Evolutionary conservation across 768 basidiomycete genomes (phyloP).

Genomic region (Dacryopinax primogenitus): DNA sequence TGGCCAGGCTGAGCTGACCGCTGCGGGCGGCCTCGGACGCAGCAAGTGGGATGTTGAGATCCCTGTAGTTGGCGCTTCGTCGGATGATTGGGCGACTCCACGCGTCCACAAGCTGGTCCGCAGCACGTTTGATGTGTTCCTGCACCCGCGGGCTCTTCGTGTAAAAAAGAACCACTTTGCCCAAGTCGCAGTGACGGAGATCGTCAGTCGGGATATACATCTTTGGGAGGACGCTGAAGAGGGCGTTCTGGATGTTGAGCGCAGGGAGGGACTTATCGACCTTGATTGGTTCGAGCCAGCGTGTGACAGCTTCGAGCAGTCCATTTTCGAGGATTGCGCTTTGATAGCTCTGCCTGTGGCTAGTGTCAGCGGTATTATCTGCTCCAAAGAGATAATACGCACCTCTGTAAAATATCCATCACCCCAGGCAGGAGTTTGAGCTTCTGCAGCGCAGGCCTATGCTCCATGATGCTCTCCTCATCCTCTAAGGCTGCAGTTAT

Average conservation of each 20-base stretch:
- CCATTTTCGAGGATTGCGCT: conserved; percentile 94
- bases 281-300: conserved; percentile 89
- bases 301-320: conserved; percentile 72
- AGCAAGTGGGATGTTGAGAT: conserved; percentile 42
- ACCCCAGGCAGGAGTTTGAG: conserved; percentile 76
- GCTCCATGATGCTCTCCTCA: conserved; percentile 61
- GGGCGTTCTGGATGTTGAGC: conserved; percentile 85
- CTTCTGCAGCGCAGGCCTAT: conserved; percentile 72
- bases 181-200: conserved; percentile 82
- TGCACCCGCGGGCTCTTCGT: conserved; percentile 77
- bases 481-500: conserved; percentile 74
- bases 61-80: conserved; percentile 58
- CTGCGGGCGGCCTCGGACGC: conserved; percentile 51
- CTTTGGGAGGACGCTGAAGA: conserved; percentile 67
- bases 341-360: conserved; percentile 32
- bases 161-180: conserved; percentile 86
- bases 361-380: background rate
- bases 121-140: conserved; percentile 64
- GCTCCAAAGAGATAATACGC: conserved; percentile 22
- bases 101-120: conserved; percentile 65
- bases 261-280: conserved; percentile 78
- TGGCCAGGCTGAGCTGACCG: conserved; percentile 33
- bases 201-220: conserved; percentile 87
- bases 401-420: conserved; percentile 90
- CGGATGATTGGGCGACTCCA: conserved; percentile 93